These are phyloP conservation scores for Trichoderma simmonsii DNA, from an alignment of 2,329 filamentous ascomycete genomes.

Conservation along the genomic window DNA sequence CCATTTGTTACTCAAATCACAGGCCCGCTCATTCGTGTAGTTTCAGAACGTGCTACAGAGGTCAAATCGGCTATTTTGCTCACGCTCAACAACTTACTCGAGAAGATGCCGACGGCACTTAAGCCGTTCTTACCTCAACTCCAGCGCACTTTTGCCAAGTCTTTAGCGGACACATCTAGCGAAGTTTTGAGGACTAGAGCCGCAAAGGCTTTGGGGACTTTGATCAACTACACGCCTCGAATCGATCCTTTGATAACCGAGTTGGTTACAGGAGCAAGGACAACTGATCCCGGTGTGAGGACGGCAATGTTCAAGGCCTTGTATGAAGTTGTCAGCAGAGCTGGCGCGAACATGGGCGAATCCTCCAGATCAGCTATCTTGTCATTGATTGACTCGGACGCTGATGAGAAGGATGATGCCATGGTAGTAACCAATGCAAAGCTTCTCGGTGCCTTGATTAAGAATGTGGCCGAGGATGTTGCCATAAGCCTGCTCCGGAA, in stretches of 20 bases:
- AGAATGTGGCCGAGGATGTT: slow-evolving; percentile 73
- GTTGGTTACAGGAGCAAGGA: slow-evolving; percentile 93
- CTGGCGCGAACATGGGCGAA: slow-evolving; percentile 92
- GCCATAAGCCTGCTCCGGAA: slow-evolving; percentile 60
- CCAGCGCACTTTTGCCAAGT: slow-evolving; percentile 95
- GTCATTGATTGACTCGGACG: slow-evolving; percentile 80
- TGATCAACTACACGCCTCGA: slow-evolving; percentile 93
- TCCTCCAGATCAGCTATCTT: slow-evolving; percentile 82
- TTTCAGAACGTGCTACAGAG: slow-evolving; percentile 92
- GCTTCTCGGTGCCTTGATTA: slow-evolving; percentile 83
- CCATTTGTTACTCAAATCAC: slow-evolving; percentile 98
- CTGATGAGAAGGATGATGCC: slow-evolving; percentile 67
- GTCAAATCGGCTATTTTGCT: slow-evolving; percentile 93
- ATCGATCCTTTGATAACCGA: slow-evolving; percentile 92
- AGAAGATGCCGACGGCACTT: slow-evolving; percentile 92
- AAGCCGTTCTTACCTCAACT: slow-evolving; percentile 97
- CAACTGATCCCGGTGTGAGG: slow-evolving; percentile 75
- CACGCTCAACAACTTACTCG: slow-evolving; percentile 89
- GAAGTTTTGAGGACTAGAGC: slow-evolving; percentile 83
- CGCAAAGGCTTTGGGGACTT: slow-evolving; percentile 87
- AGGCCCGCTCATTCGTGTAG: slow-evolving; percentile 93
- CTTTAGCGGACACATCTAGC: slow-evolving; percentile 87
- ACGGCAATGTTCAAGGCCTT: slow-evolving; percentile 96
- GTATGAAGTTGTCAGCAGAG: slow-evolving; percentile 94
- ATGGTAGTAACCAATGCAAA: slow-evolving; percentile 90